Percentiles rank a stretch among this genome's conserved stretches.
Evolutionary conservation across 1,284 basidiomycete species (phyloP).

Genomic region (Pseudozyma hubeiensis): DNA sequence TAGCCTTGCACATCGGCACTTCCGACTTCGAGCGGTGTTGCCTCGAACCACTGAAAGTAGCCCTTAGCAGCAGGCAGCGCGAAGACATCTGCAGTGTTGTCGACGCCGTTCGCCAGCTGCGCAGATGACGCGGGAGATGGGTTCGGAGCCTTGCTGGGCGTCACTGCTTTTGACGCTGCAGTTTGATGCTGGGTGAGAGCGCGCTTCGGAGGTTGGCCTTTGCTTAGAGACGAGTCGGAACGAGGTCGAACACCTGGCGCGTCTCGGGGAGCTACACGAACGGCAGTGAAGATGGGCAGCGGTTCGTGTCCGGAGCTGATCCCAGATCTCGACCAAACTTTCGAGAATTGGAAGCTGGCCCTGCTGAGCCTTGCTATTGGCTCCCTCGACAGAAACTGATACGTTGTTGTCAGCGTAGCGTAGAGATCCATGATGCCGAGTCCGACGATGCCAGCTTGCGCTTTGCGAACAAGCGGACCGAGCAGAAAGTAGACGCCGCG

Average conservation of each 20-base stretch:
- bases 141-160: not conserved
- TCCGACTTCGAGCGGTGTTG: constrained; percentile 67
- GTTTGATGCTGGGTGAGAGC: constrained; percentile 47
- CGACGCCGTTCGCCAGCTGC: not conserved
- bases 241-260: constrained; percentile 40
- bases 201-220: constrained; percentile 43
- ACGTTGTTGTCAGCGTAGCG: constrained; percentile 60
- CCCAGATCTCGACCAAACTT: constrained; percentile 53
- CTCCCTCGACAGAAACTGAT: constrained; percentile 56
- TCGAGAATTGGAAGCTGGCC: constrained; percentile 63
- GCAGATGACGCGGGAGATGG: not conserved
- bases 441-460: constrained; percentile 52
- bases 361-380: constrained; percentile 55
- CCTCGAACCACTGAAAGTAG: constrained; percentile 69
- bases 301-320: constrained; percentile 46
- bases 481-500: constrained; percentile 63
- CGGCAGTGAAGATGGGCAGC: constrained; percentile 63
- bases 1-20: constrained; percentile 66
- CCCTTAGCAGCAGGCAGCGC: constrained; percentile 20
- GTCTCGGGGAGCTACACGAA: constrained; percentile 44
- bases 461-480: constrained; percentile 61
- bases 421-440: constrained; percentile 68
- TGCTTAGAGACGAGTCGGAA: constrained; percentile 46
- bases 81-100: constrained; percentile 18
- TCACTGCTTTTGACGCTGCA: constrained; percentile 26